Evolutionary conservation across 2,329 filamentous ascomycete species (phyloP).

Genomic region (Fusarium ambrosium): DNA sequence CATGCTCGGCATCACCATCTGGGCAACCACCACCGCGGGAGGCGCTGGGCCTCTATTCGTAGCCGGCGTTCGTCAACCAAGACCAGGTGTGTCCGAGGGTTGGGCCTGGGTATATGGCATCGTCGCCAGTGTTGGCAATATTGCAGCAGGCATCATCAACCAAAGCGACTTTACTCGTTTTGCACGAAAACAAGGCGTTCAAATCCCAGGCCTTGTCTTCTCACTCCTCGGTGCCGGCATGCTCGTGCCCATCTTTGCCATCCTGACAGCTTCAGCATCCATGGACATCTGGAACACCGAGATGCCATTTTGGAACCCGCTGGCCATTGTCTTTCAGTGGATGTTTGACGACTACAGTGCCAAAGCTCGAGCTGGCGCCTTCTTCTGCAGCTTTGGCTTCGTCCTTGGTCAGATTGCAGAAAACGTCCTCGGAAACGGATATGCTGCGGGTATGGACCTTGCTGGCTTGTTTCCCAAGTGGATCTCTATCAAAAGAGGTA

Average conservation of each 20-base stretch:
- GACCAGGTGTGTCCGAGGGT: neutral
- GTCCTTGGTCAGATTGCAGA: neutral
- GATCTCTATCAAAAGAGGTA: neutral
- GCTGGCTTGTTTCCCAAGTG: neutral
- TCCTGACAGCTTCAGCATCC: conserved; percentile 1
- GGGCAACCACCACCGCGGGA: neutral
- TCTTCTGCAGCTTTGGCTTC: neutral
- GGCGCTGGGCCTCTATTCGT: neutral
- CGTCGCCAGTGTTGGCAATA: neutral
- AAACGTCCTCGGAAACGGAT: conserved; percentile 1
- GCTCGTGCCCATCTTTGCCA: neutral
- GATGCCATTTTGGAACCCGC: conserved; percentile 6
- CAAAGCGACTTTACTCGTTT: conserved; percentile 13
- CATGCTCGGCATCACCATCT: neutral
- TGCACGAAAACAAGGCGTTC: conserved; percentile 2
- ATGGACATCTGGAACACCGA: neutral
- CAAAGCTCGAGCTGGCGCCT: neutral
- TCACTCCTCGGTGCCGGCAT: neutral
- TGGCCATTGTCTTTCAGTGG: neutral
- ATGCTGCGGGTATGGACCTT: conserved; percentile 7
- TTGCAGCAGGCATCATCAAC: conserved; percentile 4
- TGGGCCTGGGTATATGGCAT: conserved; percentile 2
- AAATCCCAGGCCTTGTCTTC: conserved; percentile 1
- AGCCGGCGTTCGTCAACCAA: neutral
- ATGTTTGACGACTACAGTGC: neutral